Percentiles rank a stretch among this genome's conserved stretches.
These are phyloP conservation scores for Amphichorda felina DNA, from an alignment of 2,329 filamentous ascomycete species.

Conservation along the genomic window DNA sequence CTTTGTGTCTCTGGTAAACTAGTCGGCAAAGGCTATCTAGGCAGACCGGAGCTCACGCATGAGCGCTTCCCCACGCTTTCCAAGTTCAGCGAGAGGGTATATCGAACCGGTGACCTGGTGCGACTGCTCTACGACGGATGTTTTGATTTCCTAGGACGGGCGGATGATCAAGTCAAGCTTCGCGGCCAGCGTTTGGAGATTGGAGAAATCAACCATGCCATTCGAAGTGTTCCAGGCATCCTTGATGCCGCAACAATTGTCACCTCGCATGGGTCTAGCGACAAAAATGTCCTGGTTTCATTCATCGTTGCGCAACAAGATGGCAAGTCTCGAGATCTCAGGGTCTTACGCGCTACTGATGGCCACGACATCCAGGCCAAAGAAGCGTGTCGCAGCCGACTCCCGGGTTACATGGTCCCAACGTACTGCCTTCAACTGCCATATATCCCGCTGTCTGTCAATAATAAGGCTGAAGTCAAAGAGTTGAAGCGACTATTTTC, in stretches of 20 bases:
- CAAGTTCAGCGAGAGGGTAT: slow-evolving; percentile 50
- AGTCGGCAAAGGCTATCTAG: slow-evolving; percentile 83
- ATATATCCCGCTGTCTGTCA: slow-evolving; percentile 67
- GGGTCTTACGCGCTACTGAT: slow-evolving; percentile 15
- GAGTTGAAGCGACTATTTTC: slow-evolving; percentile 55
- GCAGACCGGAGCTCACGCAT: slow-evolving; percentile 62
- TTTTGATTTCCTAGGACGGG: slow-evolving; percentile 78
- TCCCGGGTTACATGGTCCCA: slow-evolving; percentile 85
- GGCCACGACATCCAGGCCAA: slow-evolving; percentile 34
- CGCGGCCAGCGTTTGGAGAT: slow-evolving; percentile 83
- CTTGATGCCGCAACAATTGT: slow-evolving; percentile 69
- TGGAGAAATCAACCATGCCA: slow-evolving; percentile 79
- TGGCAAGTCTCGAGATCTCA: slow-evolving; percentile 6
- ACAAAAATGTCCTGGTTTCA: slow-evolving; percentile 73
- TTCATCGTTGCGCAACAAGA: slow-evolving; percentile 40
- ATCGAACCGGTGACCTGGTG: slow-evolving; percentile 83
- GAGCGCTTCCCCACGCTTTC: slow-evolving; percentile 62
- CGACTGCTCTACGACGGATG: slow-evolving; percentile 68
- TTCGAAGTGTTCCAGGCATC: slow-evolving; percentile 47
- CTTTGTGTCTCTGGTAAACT: slow-evolving; percentile 79
- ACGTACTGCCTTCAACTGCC: slow-evolving; percentile 67
- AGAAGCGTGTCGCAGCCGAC: slow-evolving; percentile 51
- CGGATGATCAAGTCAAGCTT: slow-evolving; percentile 86
- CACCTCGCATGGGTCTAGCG: slow-evolving; percentile 52
- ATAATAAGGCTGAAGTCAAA: slow-evolving; percentile 80